These are phyloP conservation scores for Talaromyces verruculosus DNA, from an alignment of 2,329 filamentous ascomycete species.

Conservation along the genomic window DNA sequence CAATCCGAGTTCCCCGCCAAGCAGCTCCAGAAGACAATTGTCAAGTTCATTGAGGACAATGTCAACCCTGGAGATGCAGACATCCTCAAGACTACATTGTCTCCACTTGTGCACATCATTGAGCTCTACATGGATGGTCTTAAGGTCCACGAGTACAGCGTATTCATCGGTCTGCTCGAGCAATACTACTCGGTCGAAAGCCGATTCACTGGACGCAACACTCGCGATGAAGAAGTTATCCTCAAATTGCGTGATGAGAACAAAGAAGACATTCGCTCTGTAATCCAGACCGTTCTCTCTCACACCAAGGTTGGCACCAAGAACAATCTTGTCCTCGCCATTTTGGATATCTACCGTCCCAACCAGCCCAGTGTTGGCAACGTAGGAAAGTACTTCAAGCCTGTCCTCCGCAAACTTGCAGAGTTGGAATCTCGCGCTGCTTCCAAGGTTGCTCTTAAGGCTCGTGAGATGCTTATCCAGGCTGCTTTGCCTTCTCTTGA, in stretches of 20 bases:
- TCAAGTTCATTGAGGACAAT: slow-evolving; percentile 86
- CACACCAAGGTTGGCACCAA: slow-evolving; percentile 91
- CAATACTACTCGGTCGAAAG: slow-evolving; percentile 81
- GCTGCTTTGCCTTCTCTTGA: slow-evolving; percentile 94
- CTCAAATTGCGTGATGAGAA: slow-evolving; percentile 92
- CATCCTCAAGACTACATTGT: slow-evolving; percentile 69
- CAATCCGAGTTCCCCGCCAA: slow-evolving; percentile 90
- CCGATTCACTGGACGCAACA: slow-evolving; percentile 80
- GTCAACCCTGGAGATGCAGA: slow-evolving; percentile 70
- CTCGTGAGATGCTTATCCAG: slow-evolving; percentile 94
- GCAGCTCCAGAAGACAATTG: slow-evolving; percentile 76
- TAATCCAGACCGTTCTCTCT: slow-evolving; percentile 86
- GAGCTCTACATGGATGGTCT: slow-evolving; percentile 80
- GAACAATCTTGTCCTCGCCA: slow-evolving; percentile 88
- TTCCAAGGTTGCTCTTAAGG: slow-evolving; percentile 95
- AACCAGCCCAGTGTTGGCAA: slow-evolving; percentile 90
- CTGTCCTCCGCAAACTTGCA: slow-evolving; percentile 77
- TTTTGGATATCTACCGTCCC: slow-evolving; percentile 89
- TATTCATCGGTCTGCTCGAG: slow-evolving; percentile 76
- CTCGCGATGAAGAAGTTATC: slow-evolving; percentile 89
- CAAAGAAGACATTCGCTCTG: slow-evolving; percentile 83
- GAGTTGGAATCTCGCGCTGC: slow-evolving; percentile 84
- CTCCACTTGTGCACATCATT: slow-evolving; percentile 75
- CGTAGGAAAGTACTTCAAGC: slow-evolving; percentile 82
- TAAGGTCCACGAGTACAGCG: slow-evolving; percentile 83